These are phyloP conservation scores for Cucumis cinereus DNA, from an alignment of 306 rosid species.

Conservation along the genomic window DNA sequence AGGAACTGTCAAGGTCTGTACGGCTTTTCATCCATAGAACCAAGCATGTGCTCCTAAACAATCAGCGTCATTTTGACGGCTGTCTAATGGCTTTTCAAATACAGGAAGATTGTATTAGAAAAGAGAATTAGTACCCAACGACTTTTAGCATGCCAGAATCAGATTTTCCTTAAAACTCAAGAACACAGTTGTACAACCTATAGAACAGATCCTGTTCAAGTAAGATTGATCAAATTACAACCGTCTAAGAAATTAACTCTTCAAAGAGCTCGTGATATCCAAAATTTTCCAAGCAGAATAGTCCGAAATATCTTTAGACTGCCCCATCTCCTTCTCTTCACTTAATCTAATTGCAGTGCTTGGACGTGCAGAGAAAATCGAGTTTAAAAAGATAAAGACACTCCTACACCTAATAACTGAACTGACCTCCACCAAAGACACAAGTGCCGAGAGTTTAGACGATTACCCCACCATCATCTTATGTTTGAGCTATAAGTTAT, in stretches of 20 bases:
- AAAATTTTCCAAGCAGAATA: background rate
- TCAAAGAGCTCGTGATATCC: background rate
- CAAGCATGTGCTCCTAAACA: background rate
- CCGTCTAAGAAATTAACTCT: background rate
- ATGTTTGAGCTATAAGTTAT: background rate
- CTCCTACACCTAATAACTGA: background rate
- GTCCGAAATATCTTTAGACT: background rate
- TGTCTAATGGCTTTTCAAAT: background rate
- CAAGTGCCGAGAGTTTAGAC: background rate
- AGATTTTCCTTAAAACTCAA: too few species aligned
- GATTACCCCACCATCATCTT: background rate
- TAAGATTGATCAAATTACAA: background rate
- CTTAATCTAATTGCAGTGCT: background rate
- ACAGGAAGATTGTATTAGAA: background rate
- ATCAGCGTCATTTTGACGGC: background rate
- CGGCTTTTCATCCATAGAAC: background rate
- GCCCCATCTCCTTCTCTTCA: background rate
- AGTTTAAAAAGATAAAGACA: background rate
- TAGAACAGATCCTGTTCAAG: too few species aligned
- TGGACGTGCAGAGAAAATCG: background rate
- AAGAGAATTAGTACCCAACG: background rate
- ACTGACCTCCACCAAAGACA: background rate
- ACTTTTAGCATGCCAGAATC: background rate
- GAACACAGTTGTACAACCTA: too few species aligned
- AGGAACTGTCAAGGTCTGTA: background rate